Evolutionary conservation across 352 stramenopile genomes (phyloP).

Genomic region (Phytophthora boehmeriae): DNA sequence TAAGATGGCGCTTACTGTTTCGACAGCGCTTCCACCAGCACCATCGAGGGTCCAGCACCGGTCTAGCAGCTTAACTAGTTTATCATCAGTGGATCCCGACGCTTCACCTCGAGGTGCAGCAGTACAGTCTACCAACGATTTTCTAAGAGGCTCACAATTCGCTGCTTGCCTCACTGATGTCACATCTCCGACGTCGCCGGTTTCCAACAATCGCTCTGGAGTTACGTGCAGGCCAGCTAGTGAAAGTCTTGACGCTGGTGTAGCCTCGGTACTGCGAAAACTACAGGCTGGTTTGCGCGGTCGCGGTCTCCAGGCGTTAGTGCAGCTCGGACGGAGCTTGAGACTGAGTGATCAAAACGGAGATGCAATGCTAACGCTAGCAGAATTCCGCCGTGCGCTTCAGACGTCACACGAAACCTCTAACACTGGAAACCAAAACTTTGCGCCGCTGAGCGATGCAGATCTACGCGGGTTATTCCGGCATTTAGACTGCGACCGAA

Average conservation of each 20-base stretch:
- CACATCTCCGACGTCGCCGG: slow-evolving; percentile 24
- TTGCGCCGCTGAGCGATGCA: slow-evolving; percentile 56
- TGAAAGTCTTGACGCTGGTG: slow-evolving; percentile 54
- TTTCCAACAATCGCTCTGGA: slow-evolving; percentile 18
- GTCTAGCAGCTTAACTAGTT: slow-evolving; percentile 4
- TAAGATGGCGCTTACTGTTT: slow-evolving; percentile 40
- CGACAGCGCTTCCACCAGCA: slow-evolving; percentile 22
- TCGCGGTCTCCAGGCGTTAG: slow-evolving; percentile 65
- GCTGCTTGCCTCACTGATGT: slow-evolving; percentile 66
- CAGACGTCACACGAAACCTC: slow-evolving; percentile 41
- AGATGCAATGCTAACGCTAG: slow-evolving; percentile 65
- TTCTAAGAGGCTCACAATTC: slow-evolving; percentile 73
- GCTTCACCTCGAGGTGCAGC: slow-evolving; percentile 43
- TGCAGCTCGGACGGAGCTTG: slow-evolving; percentile 71
- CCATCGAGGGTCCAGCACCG: slow-evolving; percentile 27
- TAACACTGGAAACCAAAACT: slow-evolving; percentile 19
- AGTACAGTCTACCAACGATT: slow-evolving; percentile 54
- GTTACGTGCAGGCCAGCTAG: slow-evolving; percentile 3
- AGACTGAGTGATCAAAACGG: slow-evolving; percentile 73
- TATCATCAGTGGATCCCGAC: slow-evolving; percentile 25
- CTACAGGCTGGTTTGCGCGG: slow-evolving; percentile 50
- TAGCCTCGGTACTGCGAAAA: slow-evolving; percentile 59
- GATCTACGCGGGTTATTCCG: slow-evolving; percentile 79
- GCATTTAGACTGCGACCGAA: slow-evolving; percentile 79
- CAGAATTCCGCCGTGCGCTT: slow-evolving; percentile 81